phyloP scores from a whole-genome alignment of 352 stramenopile genomes.

The Hyaloperonospora arabidopsidis region DNA sequence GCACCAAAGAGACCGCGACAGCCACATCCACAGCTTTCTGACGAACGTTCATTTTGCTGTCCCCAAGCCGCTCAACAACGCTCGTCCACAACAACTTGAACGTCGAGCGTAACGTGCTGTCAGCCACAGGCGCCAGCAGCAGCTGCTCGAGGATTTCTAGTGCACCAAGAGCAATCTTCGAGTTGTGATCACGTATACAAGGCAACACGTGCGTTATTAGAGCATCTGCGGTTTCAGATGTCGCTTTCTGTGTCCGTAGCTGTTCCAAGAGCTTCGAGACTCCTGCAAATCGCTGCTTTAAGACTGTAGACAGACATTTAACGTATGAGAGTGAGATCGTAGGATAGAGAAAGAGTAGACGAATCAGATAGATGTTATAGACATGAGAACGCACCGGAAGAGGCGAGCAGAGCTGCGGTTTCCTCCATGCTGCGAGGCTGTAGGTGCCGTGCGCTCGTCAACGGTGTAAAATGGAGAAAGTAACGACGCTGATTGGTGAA shows the following conservation, averaged over 20 bases:
- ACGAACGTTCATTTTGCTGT: conserved; percentile 67
- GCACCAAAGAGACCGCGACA: conserved; percentile 50
- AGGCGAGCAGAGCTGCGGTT: conserved; percentile 48
- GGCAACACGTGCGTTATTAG: conserved; percentile 50
- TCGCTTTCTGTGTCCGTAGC: conserved; percentile 24
- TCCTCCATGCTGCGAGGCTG: conserved; percentile 33
- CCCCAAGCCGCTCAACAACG: conserved; percentile 63
- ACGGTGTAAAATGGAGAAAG: conserved; percentile 16
- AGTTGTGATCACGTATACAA: conserved; percentile 81
- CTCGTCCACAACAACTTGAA: conserved; percentile 64
- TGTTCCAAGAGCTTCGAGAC: conserved; percentile 47
- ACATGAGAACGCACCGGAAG: conserved; percentile 30
- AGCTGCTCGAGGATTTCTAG: conserved; percentile 57
- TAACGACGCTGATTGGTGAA: conserved; percentile 1
- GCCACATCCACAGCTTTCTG: conserved; percentile 72
- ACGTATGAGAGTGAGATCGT: background rate
- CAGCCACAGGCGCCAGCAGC: conserved; percentile 38
- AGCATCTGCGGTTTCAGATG: conserved; percentile 32
- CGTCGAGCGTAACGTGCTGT: conserved; percentile 38
- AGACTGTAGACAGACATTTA: conserved; percentile 34
- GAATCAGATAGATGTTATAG: background rate
- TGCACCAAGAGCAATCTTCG: conserved; percentile 59
- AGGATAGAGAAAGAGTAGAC: background rate
- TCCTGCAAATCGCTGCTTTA: conserved; percentile 73
- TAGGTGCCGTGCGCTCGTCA: conserved; percentile 5